Percentiles rank a stretch among this genome's conserved stretches.
phyloP scores from a whole-genome alignment of 225 moss, liverwort and hornwort species.

The Pseudisothecium myosuroides region DNA sequence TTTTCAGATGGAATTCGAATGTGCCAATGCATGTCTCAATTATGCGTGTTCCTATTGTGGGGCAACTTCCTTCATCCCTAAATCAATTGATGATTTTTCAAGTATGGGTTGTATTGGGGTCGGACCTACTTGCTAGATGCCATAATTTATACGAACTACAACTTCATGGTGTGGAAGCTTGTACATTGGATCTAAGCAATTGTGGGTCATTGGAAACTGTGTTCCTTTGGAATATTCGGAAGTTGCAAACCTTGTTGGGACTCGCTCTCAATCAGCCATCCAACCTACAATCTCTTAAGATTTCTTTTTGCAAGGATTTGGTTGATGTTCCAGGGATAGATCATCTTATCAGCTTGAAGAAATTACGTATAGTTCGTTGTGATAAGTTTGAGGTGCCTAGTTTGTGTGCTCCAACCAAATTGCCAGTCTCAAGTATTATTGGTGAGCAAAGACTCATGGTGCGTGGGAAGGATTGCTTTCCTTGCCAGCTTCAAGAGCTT shows the following conservation, averaged over 20 bases:
- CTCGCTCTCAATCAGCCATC: rapidly evolving
- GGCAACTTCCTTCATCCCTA: neutral
- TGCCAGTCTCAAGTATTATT: neutral
- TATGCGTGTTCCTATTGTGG: neutral
- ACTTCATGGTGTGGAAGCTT: rapidly evolving
- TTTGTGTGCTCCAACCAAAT: rapidly evolving
- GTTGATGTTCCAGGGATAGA: neutral
- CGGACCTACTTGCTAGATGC: neutral
- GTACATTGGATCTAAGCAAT: too few species aligned
- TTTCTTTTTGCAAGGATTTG: rapidly evolving
- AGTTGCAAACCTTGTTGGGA: neutral
- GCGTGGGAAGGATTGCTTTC: neutral
- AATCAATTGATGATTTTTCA: rapidly evolving
- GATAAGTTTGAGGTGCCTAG: rapidly evolving
- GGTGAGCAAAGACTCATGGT: too few species aligned
- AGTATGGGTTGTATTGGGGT: neutral
- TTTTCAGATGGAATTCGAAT: too few species aligned
- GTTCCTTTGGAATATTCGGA: rapidly evolving
- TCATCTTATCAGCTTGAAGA: neutral
- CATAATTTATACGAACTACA: rapidly evolving
- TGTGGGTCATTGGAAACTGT: neutral
- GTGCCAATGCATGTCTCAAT: too few species aligned
- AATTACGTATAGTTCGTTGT: rapidly evolving
- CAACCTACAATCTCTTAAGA: rapidly evolving
- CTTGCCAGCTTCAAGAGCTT: neutral